Conservation (phyloP, 2,329 filamentous ascomycete genomes). For the Hymenoscyphus scutula region DNA sequence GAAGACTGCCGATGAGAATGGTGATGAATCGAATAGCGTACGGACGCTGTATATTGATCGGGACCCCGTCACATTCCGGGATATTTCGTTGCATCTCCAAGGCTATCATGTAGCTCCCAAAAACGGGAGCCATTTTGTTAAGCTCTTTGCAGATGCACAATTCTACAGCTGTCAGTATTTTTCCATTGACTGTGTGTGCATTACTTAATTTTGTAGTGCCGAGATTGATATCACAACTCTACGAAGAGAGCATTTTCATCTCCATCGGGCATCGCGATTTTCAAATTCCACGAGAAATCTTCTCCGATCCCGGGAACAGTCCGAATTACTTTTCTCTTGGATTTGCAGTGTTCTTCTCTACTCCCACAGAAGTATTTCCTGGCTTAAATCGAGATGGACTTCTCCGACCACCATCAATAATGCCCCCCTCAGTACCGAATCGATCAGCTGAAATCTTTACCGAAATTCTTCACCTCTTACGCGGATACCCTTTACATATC, state of each 20-base stretch:
- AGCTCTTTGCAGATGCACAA: conserved; percentile 89
- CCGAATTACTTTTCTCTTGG: conserved; percentile 95
- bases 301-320: conserved; percentile 81
- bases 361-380: conserved; percentile 77
- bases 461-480: conserved; percentile 76
- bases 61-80: conserved; percentile 82
- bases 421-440: conserved; percentile 77
- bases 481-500: conserved; percentile 80
- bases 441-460: conserved; percentile 81
- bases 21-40: conserved; percentile 41
- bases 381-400: conserved; percentile 76
- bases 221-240: conserved; percentile 84
- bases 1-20: conserved; percentile 56
- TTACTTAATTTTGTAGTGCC: conserved; percentile 59
- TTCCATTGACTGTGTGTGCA: neutral
- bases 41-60: conserved; percentile 93
- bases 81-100: conserved; percentile 88
- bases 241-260: conserved; percentile 88
- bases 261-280: conserved; percentile 85
- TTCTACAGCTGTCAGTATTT: conserved; percentile 74
- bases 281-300: conserved; percentile 84
- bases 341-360: conserved; percentile 83
- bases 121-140: conserved; percentile 85
- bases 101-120: conserved; percentile 83
- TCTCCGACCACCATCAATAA: conserved; percentile 81